Evolutionary conservation across 805 yeast species (phyloP), one percentile per base, ranked within the genome.

Genomic region (Pichia sporocuriosa): DNA sequence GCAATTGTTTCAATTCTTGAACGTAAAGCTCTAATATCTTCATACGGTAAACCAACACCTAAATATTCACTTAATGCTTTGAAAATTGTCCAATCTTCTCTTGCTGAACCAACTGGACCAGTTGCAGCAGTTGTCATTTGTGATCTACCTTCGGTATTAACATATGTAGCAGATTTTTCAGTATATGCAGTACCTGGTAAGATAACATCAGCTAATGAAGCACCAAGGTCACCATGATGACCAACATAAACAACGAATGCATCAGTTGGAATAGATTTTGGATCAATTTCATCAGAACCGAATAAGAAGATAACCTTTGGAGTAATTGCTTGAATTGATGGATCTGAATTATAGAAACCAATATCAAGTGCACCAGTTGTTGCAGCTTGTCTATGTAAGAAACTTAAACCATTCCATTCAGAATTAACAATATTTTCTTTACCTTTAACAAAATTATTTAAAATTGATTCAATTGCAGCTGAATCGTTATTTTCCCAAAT

Each of bases 161-260:
- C 89, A 62, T 76, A 85, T 4, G 93, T 86, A 43, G 84, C 88
- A 22, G 79, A 68, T 65, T 85, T 86, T 63, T 85, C 95, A 30
- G 95, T 86, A 73, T 81, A 86, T 30, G 95, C 95, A 27, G 89
- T 73, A 36, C 89, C 89, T 35, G 95, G 95, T 51, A 85, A 73
- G 45, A 85, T 75, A 34, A 85, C 94, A 62, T 85, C 95, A 34
- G 95, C 95, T 53, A 77, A 74, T 8, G 90, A 79, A 23, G 95
- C 95, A 52, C 95, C 95, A 19, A 74, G 63, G 54, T 85, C 95
- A 66, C 95, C 95, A 65, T 85, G 95, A 65, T 86, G 95, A 42
- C 95, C 95, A 67, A 85, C 87, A 67, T 85, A 85, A 40, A 85
- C 79, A 24, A 86, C 95, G 61, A 85, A 86, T 4, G 95, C 86